phyloP scores from a whole-genome alignment of 2,329 filamentous ascomycete genomes.

The Arthrobotrys sinensis region DNA sequence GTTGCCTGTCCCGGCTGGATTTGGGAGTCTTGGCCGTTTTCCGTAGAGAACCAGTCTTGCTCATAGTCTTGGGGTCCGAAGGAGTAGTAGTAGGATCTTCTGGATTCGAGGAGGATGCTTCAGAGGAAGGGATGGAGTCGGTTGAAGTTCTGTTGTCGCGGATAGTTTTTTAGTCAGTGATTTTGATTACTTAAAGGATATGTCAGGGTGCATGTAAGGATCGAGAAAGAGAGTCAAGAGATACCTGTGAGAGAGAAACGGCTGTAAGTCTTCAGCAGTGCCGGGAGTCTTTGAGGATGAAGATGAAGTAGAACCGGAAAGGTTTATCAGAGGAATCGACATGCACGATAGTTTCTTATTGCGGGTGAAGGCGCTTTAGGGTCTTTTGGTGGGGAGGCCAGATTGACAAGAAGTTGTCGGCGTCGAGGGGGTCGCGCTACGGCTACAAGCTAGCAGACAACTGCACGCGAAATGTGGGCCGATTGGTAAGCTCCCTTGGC shows the following conservation, averaged over 20 bases:
- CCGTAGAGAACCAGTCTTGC: conserved; percentile 42
- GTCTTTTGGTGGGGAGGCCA: conserved; percentile 23
- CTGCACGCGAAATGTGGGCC: neutral
- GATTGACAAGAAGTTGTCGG: conserved; percentile 17
- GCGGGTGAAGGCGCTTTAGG: neutral
- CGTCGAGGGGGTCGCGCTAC: neutral
- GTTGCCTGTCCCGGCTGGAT: conserved; percentile 58
- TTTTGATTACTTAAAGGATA: neutral
- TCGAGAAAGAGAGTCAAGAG: neutral
- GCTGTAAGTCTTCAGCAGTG: conserved; percentile 29
- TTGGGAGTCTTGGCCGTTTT: conserved; percentile 52
- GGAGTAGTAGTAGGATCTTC: neutral
- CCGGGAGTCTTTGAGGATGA: conserved; percentile 34
- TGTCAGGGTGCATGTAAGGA: neutral
- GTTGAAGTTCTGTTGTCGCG: conserved; percentile 14
- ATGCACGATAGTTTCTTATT: conserved; percentile 34
- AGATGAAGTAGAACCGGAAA: conserved; percentile 19
- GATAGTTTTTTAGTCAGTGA: neutral
- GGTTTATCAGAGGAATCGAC: conserved; percentile 46
- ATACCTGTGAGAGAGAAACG: conserved; percentile 42
- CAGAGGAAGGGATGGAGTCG: conserved; percentile 13
- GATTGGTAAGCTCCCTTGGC: conserved; percentile 22
- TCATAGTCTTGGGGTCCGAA: conserved; percentile 49
- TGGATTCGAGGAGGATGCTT: neutral
- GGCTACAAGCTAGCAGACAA: neutral